A percentile compares a stretch with the other conserved stretches of the same genome.
Evolutionary conservation across 305 asterid genomes (phyloP).

Genomic region (Withania somnifera): DNA sequence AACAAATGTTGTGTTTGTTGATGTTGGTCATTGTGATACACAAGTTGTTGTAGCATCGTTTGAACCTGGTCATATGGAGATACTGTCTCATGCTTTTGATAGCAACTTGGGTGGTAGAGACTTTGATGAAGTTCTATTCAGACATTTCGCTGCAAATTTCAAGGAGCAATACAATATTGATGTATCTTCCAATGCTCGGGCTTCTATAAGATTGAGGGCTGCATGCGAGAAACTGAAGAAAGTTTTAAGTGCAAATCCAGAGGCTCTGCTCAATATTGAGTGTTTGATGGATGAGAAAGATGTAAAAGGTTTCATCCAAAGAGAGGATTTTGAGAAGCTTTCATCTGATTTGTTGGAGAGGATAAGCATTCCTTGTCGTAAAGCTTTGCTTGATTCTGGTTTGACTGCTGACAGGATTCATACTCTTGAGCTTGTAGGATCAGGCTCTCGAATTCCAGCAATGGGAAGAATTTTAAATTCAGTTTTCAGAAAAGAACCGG

Average conservation of each 20-base stretch:
- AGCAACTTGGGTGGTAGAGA: slow-evolving; percentile 87
- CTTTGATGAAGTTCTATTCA: slow-evolving; percentile 78
- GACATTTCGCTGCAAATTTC: slow-evolving; percentile 63
- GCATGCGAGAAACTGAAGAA: slow-evolving; percentile 94
- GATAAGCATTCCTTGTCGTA: slow-evolving; percentile 53
- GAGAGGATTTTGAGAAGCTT: slow-evolving; percentile 84
- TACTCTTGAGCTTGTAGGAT: slow-evolving; percentile 92
- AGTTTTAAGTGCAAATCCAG: slow-evolving; percentile 96
- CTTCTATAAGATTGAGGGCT: slow-evolving; percentile 76
- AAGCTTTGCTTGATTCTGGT: slow-evolving; percentile 68
- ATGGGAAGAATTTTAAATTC: slow-evolving; percentile 49
- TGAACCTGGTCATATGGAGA: slow-evolving; percentile 65
- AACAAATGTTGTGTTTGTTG: slow-evolving; percentile 70
- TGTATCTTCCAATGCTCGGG: slow-evolving; percentile 68
- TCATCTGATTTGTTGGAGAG: slow-evolving; percentile 60
- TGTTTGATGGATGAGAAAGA: slow-evolving; percentile 99
- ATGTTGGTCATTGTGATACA: slow-evolving; percentile 89
- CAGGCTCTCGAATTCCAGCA: slow-evolving; percentile 94
- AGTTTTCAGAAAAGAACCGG: slow-evolving; percentile 61
- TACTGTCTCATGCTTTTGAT: slow-evolving; percentile 79
- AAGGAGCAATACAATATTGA: slow-evolving; percentile 60
- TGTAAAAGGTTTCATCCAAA: slow-evolving; percentile 72
- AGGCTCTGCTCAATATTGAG: slow-evolving; percentile 85
- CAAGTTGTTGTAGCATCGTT: slow-evolving; percentile 82
- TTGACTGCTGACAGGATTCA: slow-evolving; percentile 57